These are phyloP conservation scores for Hordeum pubiflorum DNA, from an alignment of 202 grass and related monocot species.

Conservation along the genomic window DNA sequence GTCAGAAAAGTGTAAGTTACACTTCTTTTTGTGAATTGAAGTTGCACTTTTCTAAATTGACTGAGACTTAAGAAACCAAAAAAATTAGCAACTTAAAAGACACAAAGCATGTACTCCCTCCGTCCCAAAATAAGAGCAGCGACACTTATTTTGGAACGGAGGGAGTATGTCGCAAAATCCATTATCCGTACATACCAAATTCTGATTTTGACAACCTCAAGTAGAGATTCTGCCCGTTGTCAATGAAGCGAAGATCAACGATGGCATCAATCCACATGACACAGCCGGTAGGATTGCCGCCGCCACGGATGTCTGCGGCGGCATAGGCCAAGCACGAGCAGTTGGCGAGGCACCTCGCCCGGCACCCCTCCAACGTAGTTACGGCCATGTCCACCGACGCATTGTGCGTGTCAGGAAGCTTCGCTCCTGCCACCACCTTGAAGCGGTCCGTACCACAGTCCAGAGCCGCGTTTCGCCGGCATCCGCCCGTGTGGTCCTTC, in stretches of 20 bases:
- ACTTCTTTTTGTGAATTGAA: no score
- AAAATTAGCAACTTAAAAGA: no score
- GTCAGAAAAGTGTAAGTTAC: no score
- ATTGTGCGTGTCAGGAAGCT: conserved; percentile 51
- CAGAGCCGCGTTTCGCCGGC: conserved; percentile 25
- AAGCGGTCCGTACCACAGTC: conserved; percentile 40
- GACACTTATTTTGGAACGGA: no score
- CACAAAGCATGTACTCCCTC: no score
- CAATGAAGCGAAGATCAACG: background rate
- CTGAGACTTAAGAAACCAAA: no score
- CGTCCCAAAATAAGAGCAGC: no score
- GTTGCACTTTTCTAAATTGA: no score
- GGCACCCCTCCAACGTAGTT: conserved; percentile 21
- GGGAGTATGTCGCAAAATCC: no score
- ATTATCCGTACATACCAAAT: background rate
- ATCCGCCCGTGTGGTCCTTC: conserved; percentile 1
- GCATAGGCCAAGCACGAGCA: conserved; percentile 45
- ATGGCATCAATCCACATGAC: background rate
- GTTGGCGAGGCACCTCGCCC: conserved; percentile 18
- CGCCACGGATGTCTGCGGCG: conserved; percentile 13
- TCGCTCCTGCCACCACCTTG: background rate
- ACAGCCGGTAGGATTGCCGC: background rate
- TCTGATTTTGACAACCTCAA: background rate
- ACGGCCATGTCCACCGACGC: background rate
- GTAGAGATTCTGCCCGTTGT: background rate